Base-by-base conservation (phyloP, 1,139 yeast species). In the Pichia sp. region DNA sequence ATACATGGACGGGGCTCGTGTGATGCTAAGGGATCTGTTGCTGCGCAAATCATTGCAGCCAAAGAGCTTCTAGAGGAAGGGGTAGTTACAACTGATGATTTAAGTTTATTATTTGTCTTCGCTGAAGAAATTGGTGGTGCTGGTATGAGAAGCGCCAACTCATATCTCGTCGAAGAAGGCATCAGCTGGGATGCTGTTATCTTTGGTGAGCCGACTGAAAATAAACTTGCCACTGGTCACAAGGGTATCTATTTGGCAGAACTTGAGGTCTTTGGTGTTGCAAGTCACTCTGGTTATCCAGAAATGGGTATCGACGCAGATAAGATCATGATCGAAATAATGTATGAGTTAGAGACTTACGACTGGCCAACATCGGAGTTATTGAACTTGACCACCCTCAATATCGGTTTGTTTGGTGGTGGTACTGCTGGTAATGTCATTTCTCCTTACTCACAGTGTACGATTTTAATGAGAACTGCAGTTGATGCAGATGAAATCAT, bases 161-260 rank as follows among this genome's bases (percentile, higher is more conserved):
- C 64, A 51, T 52, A 55, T 14, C 54, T 64, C 7, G 31, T 46
- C 9, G 41, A 53, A 0, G 36, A 55, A 5, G 75, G 75, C 33
- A 77, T 77, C 12, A 64, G 68, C 2, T 85, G 89, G 88, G 80
- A 80, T 6, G 64, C 78, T 4, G 90, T 80, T 29, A 77, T 85
- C 48, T 85, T 85, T 67, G 91, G 91, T 14, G 92, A 85, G 64
- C 91, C 92, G 20, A 85, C 92, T 0, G 90, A 84, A 61, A 72
- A 78, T 65, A 83, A 82, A 63, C 73, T 85, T 29, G 89, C 87
- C 2, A 80, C 80, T 6, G 91, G 91, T 9, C 92, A 85, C 64
- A 85, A 85, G 65, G 85, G 92, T 63, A 66, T 73, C 58, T 73
- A 73, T 61, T 55, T 70, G 61, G 70, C 81, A 56, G 65, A 73